Base-by-base conservation (phyloP, 345 rosid genomes). In the Aquilaria sinensis region DNA sequence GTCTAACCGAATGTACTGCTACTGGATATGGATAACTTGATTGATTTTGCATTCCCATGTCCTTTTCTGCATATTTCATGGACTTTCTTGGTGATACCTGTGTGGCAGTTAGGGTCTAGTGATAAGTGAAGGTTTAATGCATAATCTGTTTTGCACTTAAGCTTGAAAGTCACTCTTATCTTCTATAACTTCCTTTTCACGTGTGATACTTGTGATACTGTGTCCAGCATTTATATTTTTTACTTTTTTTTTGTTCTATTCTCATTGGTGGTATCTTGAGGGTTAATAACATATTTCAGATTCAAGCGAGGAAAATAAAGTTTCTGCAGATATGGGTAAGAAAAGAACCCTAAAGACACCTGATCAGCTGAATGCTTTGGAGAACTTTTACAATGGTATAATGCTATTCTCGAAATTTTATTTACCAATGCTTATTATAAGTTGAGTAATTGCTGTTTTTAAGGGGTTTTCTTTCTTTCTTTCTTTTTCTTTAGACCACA, bases 301-400 rank as follows among this genome's bases (percentile, higher is more conserved):
- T 78, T 81, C 87, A 56, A 76, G 77, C 14, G 89, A 86, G 70
- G 96, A 90, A 66, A 80, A 84, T 62, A 83, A 78, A 72, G 74
- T 72, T 57, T 79, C 88, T 30, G 47, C 58, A 10, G 97, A 90
- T 61, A 82, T 75, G 72, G 79, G 62, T 65, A 75, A 73, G 46
- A 90, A 85, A 61, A 74, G 97, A 65, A 79, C 57, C 50, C 73
- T 84, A 58, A 93, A 93, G 78, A 90, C 97, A 50, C 90, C 86
- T 12, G 66, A 75, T 61, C 98, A 93, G 83, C 72, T 90, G 62
- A 61, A 48, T 58, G 94, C 88, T 53, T 77, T 93, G 68, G 98
- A 93, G 83, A 78, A 72, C 23, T 84, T 86, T 52, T 93, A 90
- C 68, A 74, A 70, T 63, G 98, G 98, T 93, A 84, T 56, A 56